Evolutionary conservation across 805 yeast genomes (phyloP).

Genomic region (Spathaspora arborariae): DNA sequence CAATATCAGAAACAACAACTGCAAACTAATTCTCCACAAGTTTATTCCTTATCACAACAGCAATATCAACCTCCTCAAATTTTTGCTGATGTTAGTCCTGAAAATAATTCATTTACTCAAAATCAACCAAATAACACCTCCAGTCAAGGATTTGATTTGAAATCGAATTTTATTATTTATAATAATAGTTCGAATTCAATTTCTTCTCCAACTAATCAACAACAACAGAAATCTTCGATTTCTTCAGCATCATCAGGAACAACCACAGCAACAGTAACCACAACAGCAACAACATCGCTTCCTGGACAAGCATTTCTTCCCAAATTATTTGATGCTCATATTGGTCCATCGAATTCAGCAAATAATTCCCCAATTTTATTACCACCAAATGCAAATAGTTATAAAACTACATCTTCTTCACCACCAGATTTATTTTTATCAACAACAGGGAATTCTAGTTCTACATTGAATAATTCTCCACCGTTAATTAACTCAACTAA

Average conservation of each 20-base stretch:
- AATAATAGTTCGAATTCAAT: conserved; percentile 18
- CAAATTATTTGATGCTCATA: conserved; percentile 17
- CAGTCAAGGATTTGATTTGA: conserved; percentile 11
- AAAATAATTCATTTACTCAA: background rate
- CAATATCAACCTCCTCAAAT: conserved; percentile 5
- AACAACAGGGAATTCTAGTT: background rate
- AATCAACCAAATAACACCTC: background rate
- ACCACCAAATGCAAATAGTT: conserved; percentile 14
- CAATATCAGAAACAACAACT: conserved; percentile 9
- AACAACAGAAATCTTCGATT: conserved; percentile 5
- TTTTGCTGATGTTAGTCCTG: conserved; percentile 4
- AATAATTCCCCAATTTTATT: conserved; percentile 18
- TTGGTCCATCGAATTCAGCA: conserved; percentile 4
- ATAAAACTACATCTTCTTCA: conserved; percentile 19
- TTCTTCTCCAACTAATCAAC: conserved; percentile 9
- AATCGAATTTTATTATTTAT: conserved; percentile 13
- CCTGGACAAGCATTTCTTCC: conserved; percentile 5
- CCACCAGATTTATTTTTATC: conserved; percentile 22
- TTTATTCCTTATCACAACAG: conserved; percentile 1
- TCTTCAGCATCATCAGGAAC: conserved; percentile 9
- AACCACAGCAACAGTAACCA: background rate
- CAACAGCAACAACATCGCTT: conserved; percentile 3
- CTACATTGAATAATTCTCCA: conserved; percentile 1
- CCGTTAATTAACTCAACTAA: background rate
- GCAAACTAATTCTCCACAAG: conserved; percentile 4